Base-by-base conservation (phyloP, 139 green algal species). In the Chlorella sp. region DNA sequence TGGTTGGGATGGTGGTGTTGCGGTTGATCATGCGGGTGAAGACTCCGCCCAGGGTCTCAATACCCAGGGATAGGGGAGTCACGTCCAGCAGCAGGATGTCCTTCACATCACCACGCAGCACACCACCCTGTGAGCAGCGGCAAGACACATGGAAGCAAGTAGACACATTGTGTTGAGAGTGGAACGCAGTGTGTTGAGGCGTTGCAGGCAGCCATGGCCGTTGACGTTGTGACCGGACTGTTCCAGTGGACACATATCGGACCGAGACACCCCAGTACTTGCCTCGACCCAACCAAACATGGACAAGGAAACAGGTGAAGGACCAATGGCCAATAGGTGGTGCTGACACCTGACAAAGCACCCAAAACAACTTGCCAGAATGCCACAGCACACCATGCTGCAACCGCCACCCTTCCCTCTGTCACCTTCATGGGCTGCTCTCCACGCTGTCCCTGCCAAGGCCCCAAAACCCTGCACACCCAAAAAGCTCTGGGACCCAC, bases 21-120 rank as follows among this genome's bases (percentile, higher is more conserved):
- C 94, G 84, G 27, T 83, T 80, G 81, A 98, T 98, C 32, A 98
- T 78, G 82, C 94, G 94, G 67, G 93, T 97, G 91, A 97, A 97
- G 30, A 96, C 90, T 50, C 93, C 94, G 35, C 91, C 91, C 3
- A 92, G 85, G 4, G 92, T 97, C 85, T 97, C 93, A 31, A 98
- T 93, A 77, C 94, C 94, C 74, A 98, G 80, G 29, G 91, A 96
- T 73, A 98, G 86, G 0, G 94, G 90, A 24, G 80, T 74, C 77
- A 88, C 73, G 49, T 82, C 80, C 14, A 82, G 50, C 35, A 85
- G 55, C 4, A 85, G 31, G 63, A 82, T 77, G 33, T 76, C 74
- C 74, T 80, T 80, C 10, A 80, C 74, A 62, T 80, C 74, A 49
- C 75, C 74, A 72, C 74, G n/a, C 26, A 5, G 32, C 23, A 34